Percentiles rank a stretch among this genome's conserved stretches.
Evolutionary conservation across 352 stramenopile species (phyloP).

Genomic region (Phytophthora colocasiae): DNA sequence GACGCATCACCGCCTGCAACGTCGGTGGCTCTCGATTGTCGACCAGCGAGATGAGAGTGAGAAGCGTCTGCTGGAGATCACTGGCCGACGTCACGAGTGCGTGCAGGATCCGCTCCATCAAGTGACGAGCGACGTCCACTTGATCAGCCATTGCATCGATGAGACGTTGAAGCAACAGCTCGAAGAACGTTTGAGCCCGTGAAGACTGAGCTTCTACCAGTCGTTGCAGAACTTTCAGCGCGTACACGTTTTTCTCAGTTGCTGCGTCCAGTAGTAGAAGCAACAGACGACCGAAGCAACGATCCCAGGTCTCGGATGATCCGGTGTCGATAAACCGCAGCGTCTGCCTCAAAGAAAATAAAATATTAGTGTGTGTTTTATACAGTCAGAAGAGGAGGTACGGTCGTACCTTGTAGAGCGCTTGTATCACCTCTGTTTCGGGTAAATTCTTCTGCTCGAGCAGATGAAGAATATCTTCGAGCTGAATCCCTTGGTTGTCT

Average conservation of each 20-base stretch:
- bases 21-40: constrained; percentile 44
- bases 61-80: constrained; percentile 46
- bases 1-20: constrained; percentile 57
- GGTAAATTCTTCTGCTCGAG: constrained; percentile 61
- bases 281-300: constrained; percentile 52
- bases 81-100: constrained; percentile 41
- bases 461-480: constrained; percentile 55
- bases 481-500: constrained; percentile 25
- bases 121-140: constrained; percentile 54
- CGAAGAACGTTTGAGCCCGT: constrained; percentile 59
- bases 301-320: constrained; percentile 46
- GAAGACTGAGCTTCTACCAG: constrained; percentile 50
- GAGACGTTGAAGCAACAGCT: constrained; percentile 66
- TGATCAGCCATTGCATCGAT: constrained; percentile 53
- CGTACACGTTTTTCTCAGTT: constrained; percentile 52
- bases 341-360: constrained; percentile 32
- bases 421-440: constrained; percentile 43
- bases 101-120: constrained; percentile 59
- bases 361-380: constrained; percentile 1
- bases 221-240: constrained; percentile 60
- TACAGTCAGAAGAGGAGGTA: background rate
- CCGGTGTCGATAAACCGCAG: constrained; percentile 35
- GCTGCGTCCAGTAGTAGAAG: constrained; percentile 53
- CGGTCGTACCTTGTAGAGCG: constrained; percentile 56
- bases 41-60: constrained; percentile 50